Evolutionary conservation across 1,139 yeast genomes (phyloP), one percentile per base, ranked within the genome.

Genomic region (Nakaseomyces sp.): DNA sequence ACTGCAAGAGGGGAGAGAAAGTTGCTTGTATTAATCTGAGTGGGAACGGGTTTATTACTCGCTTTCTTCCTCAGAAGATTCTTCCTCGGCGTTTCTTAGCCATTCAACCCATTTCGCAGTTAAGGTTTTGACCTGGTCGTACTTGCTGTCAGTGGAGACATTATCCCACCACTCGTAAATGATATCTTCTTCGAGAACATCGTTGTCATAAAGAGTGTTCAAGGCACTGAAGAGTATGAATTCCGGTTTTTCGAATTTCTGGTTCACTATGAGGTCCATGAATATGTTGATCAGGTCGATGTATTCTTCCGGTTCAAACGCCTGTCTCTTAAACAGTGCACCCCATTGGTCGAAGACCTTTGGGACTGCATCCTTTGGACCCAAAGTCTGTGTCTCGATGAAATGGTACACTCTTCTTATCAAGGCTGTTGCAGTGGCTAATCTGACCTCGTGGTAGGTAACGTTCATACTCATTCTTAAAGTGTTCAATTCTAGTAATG

Each of bases 391-490:
- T 1, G 94, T 84, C 35, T 80, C 73, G 38, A 87, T 74, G 57
- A 82, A 82, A 53, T 84, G 85, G 45, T 76, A 71, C 17, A 85
- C 76, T 57, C 93, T 74, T 41, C 70, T 69, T 40, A 87, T 58
- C 56, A 91, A 70, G 0, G 96, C 93, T 40, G 73, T 72, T 31
- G 80, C 70, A 0, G 96, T 87, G 5, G 95, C 95, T 31, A 70
- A 65, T 60, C 97, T 77, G 12, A 91, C 96, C 59, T 89, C 96
- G 57, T 86, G 94, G 63, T 91, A 91, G 0, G 93, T 76, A 12
- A 88, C 97, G 61, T 91, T 88, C 91, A 89, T 83, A 53, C 96
- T 85, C 98, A 93, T 91, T 66, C 97, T 77, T 58, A 93, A 72
- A 0, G 98, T 91, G 61, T 89, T 89, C 57, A 91, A 74, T 65